These are phyloP conservation scores for Bipolaris cookei DNA, from an alignment of 2,329 filamentous ascomycete genomes.

Conservation along the genomic window DNA sequence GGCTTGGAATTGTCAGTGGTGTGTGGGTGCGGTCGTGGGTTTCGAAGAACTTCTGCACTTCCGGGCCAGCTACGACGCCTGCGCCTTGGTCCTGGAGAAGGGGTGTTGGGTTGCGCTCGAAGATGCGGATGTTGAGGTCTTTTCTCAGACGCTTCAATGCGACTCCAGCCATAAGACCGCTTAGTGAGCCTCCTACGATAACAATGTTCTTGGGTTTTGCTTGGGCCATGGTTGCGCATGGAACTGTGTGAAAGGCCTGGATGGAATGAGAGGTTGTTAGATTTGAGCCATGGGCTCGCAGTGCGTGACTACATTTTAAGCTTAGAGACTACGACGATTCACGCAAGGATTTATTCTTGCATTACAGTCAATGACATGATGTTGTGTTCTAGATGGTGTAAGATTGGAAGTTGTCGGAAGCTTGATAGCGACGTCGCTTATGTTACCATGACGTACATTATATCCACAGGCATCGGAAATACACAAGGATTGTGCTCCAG, in stretches of 20 bases:
- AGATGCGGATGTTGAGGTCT: constrained; percentile 30
- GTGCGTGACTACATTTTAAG: background rate
- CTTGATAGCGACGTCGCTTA: constrained; percentile 5
- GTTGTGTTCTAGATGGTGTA: background rate
- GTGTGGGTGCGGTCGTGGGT: constrained; percentile 29
- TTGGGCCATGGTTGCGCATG: constrained; percentile 14
- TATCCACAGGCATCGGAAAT: background rate
- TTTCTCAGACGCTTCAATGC: constrained; percentile 32
- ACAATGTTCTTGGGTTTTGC: constrained; percentile 29
- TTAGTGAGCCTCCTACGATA: constrained; percentile 33
- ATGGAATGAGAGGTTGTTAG: background rate
- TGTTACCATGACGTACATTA: constrained; percentile 12
- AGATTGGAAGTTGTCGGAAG: background rate
- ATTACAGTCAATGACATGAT: constrained; percentile 17
- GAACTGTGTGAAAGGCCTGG: background rate
- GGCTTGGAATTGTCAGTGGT: constrained; percentile 25
- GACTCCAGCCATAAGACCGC: constrained; percentile 31
- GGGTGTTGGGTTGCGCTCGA: constrained; percentile 35
- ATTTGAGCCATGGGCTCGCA: background rate
- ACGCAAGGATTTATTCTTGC: constrained; percentile 7
- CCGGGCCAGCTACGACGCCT: constrained; percentile 31
- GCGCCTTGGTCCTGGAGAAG: constrained; percentile 39
- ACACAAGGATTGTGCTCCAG: background rate
- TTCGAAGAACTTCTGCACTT: constrained; percentile 32
- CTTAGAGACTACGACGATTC: background rate